Percentiles rank a stretch among this genome's conserved stretches.
Evolutionary conservation across 2,329 filamentous ascomycete genomes (phyloP).

Genomic region (Dothistroma septosporum): DNA sequence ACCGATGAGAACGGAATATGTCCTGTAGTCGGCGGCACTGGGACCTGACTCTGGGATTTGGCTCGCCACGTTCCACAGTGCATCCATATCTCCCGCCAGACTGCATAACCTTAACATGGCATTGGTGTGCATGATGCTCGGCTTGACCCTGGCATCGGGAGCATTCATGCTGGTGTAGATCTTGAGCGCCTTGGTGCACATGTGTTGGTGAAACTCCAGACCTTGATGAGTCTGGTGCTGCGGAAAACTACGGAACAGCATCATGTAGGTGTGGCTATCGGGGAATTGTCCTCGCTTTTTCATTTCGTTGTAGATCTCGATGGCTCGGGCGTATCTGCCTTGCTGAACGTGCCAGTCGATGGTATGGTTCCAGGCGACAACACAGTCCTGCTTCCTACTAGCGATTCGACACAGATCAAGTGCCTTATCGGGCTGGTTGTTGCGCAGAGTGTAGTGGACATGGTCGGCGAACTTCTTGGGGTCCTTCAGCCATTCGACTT

Average conservation of each 20-base stretch:
- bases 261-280: constrained; percentile 77
- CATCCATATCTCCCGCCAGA: constrained; percentile 69
- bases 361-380: constrained; percentile 84
- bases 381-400: constrained; percentile 60
- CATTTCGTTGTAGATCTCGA: constrained; percentile 97
- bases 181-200: constrained; percentile 63
- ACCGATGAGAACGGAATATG: constrained; percentile 80
- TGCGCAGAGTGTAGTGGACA: constrained; percentile 57
- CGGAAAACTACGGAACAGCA: constrained; percentile 72
- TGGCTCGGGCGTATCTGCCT: constrained; percentile 57
- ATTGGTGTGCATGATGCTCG: constrained; percentile 80
- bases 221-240: background rate
- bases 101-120: constrained; percentile 80
- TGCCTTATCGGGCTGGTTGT: constrained; percentile 62
- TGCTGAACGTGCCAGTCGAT: constrained; percentile 66
- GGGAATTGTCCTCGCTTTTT: constrained; percentile 84
- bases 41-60: constrained; percentile 62
- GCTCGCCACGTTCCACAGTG: constrained; percentile 71
- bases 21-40: constrained; percentile 63
- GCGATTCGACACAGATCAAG: constrained; percentile 63
- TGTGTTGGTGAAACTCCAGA: constrained; percentile 32
- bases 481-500: constrained; percentile 63
- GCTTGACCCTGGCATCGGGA: constrained; percentile 60
- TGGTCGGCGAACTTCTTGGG: constrained; percentile 68
- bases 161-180: constrained; percentile 73